Base-by-base conservation (phyloP, 495 filamentous ascomycete species). In the Podospora australis region DNA sequence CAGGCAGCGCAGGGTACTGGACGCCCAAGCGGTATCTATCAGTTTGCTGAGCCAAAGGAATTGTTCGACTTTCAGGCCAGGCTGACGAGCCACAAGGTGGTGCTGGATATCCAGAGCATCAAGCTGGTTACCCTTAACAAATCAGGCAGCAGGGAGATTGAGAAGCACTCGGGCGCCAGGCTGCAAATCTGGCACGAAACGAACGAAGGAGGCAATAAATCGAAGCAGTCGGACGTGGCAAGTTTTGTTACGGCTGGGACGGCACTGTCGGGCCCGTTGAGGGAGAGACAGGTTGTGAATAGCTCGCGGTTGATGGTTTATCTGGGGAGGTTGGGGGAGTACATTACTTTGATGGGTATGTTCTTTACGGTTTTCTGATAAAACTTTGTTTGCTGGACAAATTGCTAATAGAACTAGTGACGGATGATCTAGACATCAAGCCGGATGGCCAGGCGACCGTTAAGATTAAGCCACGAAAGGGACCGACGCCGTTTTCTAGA, bases 141-240 rank as follows among this genome's bases (percentile, higher is more conserved):
- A 24, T 55, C 54, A 1, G 51, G 46, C 48, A 54, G 35, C 22
- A 46, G 55, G 9, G 48, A 53, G n/a, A 56, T 36, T 36, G 58
- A 58, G 2, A 60, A 58, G 16, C 64, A 56, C 32, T 61, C 60
- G 30, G 58, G 60, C 26, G 58, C 59, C 1, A 49, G 64, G 3
- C 48, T 67, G 22, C 64, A 67, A 46, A 61, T 67, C 2, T 67
- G 64, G 64, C 62, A 67, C 39, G 64, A 67, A 28, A 44, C 48
- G 0, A 48, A 57, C 20, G 26, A 20, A 22, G 38, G 38, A 9
- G 38, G 38, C 6, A 23, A n/a, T n/a, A n/a, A n/a, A n/a, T n/a
- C n/a, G 38, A 20, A 43, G 40, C 9, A 29, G 50, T 9, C 53
- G 0, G 63, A 66, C n/a, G 55, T 49, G 10, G 56, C 59, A 2